A percentile compares a stretch with the other conserved stretches of the same genome.
Evolutionary conservation across 192 early-diverging fungal species (phyloP).

Genomic region (Tieghemiomyces parasiticus): DNA sequence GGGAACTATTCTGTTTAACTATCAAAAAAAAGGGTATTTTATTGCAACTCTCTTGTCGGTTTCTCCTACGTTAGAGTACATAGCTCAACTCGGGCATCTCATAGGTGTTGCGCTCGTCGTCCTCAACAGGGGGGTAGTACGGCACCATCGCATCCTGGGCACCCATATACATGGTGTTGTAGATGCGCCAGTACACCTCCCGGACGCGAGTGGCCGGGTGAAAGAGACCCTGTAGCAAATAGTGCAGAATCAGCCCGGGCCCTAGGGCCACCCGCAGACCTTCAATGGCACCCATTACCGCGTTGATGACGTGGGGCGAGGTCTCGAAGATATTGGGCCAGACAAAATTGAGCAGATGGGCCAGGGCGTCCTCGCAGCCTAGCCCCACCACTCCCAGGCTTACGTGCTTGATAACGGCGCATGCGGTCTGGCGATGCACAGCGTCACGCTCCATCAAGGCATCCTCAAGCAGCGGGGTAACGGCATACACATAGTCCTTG

Average conservation of each 20-base stretch:
- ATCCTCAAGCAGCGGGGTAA: slow-evolving; percentile 88
- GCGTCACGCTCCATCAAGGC: slow-evolving; percentile 95
- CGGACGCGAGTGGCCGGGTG: slow-evolving; percentile 91
- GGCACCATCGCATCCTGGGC: slow-evolving; percentile 82
- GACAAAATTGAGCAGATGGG: slow-evolving; percentile 86
- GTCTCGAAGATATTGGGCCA: slow-evolving; percentile 99
- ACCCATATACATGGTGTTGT: slow-evolving; percentile 88
- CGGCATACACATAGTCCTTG: slow-evolving; percentile 96
- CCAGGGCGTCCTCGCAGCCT: slow-evolving; percentile 84
- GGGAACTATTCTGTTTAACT: too few relatives aligned
- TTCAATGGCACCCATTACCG: slow-evolving; percentile 95
- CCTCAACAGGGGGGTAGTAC: slow-evolving; percentile 82
- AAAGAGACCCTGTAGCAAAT: slow-evolving; percentile 89
- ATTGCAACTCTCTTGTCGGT: too few relatives aligned
- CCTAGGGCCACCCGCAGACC: slow-evolving; percentile 83
- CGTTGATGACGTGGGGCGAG: slow-evolving; percentile 92
- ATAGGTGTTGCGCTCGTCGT: slow-evolving; percentile 61
- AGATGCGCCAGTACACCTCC: slow-evolving; percentile 98
- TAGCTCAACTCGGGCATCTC: slow-evolving; percentile 72
- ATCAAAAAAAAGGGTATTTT: too few relatives aligned
- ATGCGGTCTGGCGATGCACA: slow-evolving; percentile 96
- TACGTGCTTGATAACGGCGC: slow-evolving; percentile 90
- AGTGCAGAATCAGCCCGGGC: slow-evolving; percentile 66
- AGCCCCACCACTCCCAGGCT: slow-evolving; percentile 81
- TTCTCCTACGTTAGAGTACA: slow-evolving; percentile 23